Evolutionary conservation across 257 asterid genomes (phyloP).

Genomic region (Solanum bulbocastanum): DNA sequence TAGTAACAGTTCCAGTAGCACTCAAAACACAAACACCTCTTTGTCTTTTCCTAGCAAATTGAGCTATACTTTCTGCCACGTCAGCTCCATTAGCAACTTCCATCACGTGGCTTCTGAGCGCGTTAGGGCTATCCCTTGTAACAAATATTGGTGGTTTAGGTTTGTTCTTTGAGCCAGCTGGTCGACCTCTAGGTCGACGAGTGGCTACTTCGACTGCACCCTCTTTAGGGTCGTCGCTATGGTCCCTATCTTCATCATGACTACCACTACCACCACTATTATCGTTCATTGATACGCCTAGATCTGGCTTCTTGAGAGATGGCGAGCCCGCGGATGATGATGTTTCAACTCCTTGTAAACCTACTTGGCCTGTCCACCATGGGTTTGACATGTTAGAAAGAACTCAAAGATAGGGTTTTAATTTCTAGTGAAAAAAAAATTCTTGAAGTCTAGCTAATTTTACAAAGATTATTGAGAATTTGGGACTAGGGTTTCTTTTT

Average conservation of each 20-base stretch:
- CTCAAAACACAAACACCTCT: constrained; percentile 56
- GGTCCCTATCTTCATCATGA: constrained; percentile 23
- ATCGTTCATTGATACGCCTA: constrained; percentile 33
- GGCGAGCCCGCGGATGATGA: constrained; percentile 22
- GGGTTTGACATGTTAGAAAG: constrained; percentile 34
- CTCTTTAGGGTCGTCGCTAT: constrained; percentile 39
- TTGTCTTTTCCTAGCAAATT: constrained; percentile 46
- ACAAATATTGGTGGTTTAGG: constrained; percentile 57
- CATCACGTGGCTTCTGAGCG: constrained; percentile 55
- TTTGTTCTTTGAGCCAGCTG: constrained; percentile 57
- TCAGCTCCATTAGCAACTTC: constrained; percentile 56
- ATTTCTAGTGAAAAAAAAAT: background rate
- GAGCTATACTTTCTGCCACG: constrained; percentile 54
- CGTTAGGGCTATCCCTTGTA: constrained; percentile 60
- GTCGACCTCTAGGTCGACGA: constrained; percentile 50
- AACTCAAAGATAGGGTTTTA: background rate
- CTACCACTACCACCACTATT: constrained; percentile 16
- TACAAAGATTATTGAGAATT: background rate
- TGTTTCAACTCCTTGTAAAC: constrained; percentile 33
- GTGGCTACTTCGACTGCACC: constrained; percentile 42
- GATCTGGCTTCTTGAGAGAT: constrained; percentile 39
- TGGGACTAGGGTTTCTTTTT: background rate
- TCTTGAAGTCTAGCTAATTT: background rate
- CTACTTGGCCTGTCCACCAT: constrained; percentile 62
- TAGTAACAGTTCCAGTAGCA: constrained; percentile 50